Conservation (phyloP, 2,329 filamentous ascomycete species). For the Proliferodiscus dingleyae region DNA sequence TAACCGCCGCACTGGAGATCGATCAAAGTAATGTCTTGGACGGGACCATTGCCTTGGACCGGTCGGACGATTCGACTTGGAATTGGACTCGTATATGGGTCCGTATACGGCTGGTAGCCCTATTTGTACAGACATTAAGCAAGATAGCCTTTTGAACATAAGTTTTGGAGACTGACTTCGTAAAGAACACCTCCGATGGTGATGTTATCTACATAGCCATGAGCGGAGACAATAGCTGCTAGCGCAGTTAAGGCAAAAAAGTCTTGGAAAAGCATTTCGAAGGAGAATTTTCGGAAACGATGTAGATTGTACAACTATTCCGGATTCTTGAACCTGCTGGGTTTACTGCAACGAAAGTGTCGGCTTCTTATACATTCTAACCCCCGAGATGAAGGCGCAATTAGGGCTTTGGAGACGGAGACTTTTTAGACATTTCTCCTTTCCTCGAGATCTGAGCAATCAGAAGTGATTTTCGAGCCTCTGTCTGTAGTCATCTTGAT, state of each 20-base stretch:
- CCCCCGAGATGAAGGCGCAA: too few relatives aligned
- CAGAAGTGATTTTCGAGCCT: not conserved
- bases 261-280: constrained; percentile 8
- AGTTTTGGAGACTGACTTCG: constrained; percentile 21
- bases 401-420: too few relatives aligned
- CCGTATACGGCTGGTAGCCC: constrained; percentile 34
- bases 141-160: not conserved
- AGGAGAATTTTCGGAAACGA: not conserved
- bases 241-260: constrained; percentile 13
- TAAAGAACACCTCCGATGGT: constrained; percentile 22
- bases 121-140: constrained; percentile 7
- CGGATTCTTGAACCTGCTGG: too few relatives aligned
- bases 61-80: constrained; percentile 51
- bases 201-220: constrained; percentile 22
- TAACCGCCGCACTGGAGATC: constrained; percentile 55
- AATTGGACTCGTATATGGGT: constrained; percentile 37
- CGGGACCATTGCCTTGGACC: constrained; percentile 54
- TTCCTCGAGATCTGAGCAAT: too few relatives aligned
- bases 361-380: too few relatives aligned
- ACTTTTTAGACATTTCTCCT: too few relatives aligned
- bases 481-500: not conserved
- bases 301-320: not conserved
- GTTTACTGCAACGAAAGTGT: too few relatives aligned
- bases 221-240: constrained; percentile 11
- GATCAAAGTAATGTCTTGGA: constrained; percentile 46